Conservation (phyloP, 78 protist species). For the Polysphondylium violaceum region DNA sequence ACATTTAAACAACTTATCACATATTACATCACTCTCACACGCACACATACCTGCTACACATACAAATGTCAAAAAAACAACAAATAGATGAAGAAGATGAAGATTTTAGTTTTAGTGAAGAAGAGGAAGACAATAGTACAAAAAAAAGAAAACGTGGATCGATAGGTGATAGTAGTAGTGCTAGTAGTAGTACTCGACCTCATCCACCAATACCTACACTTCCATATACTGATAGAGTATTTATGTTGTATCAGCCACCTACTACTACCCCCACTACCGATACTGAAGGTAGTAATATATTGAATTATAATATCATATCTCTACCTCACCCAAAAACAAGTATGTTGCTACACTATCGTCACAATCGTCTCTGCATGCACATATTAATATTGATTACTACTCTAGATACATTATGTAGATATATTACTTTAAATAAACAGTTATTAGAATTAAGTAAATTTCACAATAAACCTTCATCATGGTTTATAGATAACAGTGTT, state of each 20-base stretch:
- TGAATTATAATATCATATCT: slow-evolving; percentile 18
- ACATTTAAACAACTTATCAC: too few relatives aligned
- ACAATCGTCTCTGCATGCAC: too few relatives aligned
- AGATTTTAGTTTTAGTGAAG: too few relatives aligned
- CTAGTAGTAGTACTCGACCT: slow-evolving; percentile 1
- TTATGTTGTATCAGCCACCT: slow-evolving; percentile 19
- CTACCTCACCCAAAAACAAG: slow-evolving; percentile 41
- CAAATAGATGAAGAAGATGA: not conserved
- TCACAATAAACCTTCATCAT: slow-evolving; percentile 46
- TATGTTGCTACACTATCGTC: not conserved
- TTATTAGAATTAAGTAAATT: slow-evolving; percentile 60
- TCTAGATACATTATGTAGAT: slow-evolving; percentile 30
- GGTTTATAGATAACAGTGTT: slow-evolving; percentile 59
- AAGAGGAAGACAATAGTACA: not conserved
- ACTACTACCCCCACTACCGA: not conserved
- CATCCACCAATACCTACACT: slow-evolving; percentile 33
- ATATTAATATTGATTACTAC: not conserved
- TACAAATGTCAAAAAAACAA: not conserved
- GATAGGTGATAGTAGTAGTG: not conserved
- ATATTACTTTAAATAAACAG: not conserved
- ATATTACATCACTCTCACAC: too few relatives aligned
- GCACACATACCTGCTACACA: too few relatives aligned
- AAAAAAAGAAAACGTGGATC: not conserved
- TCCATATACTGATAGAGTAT: slow-evolving; percentile 57
- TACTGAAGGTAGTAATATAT: not conserved